phyloP scores from a whole-genome alignment of 148 eudicot genomes.

The Oxyria digyna region DNA sequence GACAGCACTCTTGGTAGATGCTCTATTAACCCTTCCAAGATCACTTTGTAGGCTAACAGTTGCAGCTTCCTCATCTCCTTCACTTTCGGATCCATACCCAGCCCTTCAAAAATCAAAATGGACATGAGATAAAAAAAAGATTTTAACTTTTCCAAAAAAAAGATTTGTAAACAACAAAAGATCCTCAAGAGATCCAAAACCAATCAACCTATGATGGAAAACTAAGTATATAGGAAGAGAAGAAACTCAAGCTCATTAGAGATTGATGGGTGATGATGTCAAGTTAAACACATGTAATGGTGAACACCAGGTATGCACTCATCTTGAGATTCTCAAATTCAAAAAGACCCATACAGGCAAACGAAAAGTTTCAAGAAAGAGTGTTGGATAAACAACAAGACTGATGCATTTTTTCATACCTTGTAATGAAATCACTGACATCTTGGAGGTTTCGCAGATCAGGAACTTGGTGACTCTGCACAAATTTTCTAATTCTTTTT shows the following conservation, averaged over 20 bases:
- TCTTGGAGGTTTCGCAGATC: conserved; percentile 78
- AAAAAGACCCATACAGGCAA: too few species aligned
- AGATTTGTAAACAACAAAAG: too few species aligned
- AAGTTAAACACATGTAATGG: background rate
- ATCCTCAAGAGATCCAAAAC: background rate
- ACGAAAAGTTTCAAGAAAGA: background rate
- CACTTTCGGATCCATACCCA: conserved; percentile 96
- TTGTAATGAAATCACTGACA: conserved; percentile 87
- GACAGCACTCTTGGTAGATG: conserved; percentile 87
- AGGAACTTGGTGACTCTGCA: conserved; percentile 84
- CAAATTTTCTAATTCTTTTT: conserved; percentile 78
- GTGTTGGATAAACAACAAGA: background rate
- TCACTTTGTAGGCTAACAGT: conserved; percentile 64
- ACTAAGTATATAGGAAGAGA: too few species aligned
- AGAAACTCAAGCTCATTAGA: too few species aligned
- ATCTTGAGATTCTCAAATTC: too few species aligned
- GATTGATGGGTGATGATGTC: too few species aligned
- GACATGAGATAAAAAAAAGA: too few species aligned
- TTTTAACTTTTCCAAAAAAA: too few species aligned
- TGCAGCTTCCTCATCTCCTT: conserved; percentile 91
- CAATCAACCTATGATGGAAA: background rate
- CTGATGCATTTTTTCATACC: conserved; percentile 23
- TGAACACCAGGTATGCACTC: too few species aligned
- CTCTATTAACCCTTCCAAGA: conserved; percentile 74
- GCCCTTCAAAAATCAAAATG: conserved; percentile 50